A percentile compares a stretch with the other conserved stretches of the same genome.
Evolutionary conservation across 768 basidiomycete genomes (phyloP).

Genomic region (Agrocybe praecox): DNA sequence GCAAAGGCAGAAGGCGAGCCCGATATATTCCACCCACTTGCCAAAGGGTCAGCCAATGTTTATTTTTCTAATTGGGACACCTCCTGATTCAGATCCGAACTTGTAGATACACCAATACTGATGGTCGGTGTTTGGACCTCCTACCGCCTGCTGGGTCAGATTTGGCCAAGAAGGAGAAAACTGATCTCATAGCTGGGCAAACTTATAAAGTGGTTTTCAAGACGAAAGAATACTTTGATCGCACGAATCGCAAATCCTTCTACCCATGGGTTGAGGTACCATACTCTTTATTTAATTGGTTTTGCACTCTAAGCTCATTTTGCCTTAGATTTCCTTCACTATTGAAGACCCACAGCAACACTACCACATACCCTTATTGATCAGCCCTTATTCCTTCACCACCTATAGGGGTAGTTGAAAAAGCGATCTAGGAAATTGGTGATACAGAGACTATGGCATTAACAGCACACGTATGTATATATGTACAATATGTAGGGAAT

Average conservation of each 20-base stretch:
- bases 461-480: slow-evolving; percentile 25
- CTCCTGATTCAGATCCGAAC: slow-evolving; percentile 7
- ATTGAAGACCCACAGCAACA: slow-evolving; percentile 77
- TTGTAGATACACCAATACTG: slow-evolving; percentile 69
- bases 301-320: not conserved
- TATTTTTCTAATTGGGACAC: not conserved
- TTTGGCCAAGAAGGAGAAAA: slow-evolving; percentile 41
- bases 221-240: slow-evolving; percentile 81
- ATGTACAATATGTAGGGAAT: slow-evolving; percentile 23
- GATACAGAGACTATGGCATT: slow-evolving; percentile 21
- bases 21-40: slow-evolving; percentile 55
- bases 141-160: slow-evolving; percentile 56
- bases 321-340: slow-evolving; percentile 71
- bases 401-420: slow-evolving; percentile 88
- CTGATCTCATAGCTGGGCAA: slow-evolving; percentile 52
- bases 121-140: slow-evolving; percentile 84
- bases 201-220: slow-evolving; percentile 87
- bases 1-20: slow-evolving; percentile 31
- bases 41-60: slow-evolving; percentile 55
- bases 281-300: slow-evolving; percentile 8
- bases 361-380: slow-evolving; percentile 89
- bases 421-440: slow-evolving; percentile 9
- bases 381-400: slow-evolving; percentile 90
- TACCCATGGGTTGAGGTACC: slow-evolving; percentile 92
- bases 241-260: slow-evolving; percentile 65